Percentiles rank a stretch among this genome's conserved stretches.
These are phyloP conservation scores for Didymella glomerata DNA, from an alignment of 2,329 filamentous ascomycete species.

Conservation along the genomic window DNA sequence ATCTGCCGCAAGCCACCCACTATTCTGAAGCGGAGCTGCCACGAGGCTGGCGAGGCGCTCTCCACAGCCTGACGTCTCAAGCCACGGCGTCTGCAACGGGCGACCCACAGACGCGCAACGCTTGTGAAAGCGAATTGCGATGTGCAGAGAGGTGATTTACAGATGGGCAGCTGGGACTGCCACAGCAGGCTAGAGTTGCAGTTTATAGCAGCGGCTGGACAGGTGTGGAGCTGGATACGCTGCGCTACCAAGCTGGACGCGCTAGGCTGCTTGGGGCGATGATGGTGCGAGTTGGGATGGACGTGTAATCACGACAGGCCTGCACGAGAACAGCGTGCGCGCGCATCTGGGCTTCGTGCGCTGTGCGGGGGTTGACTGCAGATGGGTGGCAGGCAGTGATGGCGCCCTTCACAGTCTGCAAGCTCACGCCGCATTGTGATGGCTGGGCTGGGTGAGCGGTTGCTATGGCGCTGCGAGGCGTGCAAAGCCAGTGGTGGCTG, in stretches of 20 bases:
- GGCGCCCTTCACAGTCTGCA: neutral
- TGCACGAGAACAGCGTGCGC: neutral
- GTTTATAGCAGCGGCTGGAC: neutral
- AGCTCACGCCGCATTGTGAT: no score
- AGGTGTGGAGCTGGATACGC: neutral
- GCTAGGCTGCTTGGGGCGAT: neutral
- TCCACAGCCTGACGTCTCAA: constrained; percentile 2
- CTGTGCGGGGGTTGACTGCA: neutral
- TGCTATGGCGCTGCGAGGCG: neutral
- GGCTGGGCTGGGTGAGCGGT: constrained; percentile 2
- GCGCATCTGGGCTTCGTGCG: neutral
- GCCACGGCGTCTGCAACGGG: neutral
- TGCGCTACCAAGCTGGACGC: neutral
- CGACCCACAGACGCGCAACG: constrained; percentile 11
- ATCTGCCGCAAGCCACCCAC: constrained; percentile 7
- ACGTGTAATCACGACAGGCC: neutral
- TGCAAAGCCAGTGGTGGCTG: constrained; percentile 8
- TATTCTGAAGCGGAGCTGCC: constrained; percentile 5
- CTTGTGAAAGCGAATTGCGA: neutral
- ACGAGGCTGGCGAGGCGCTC: neutral
- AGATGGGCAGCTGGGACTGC: neutral
- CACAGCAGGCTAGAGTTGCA: neutral
- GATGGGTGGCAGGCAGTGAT: neutral
- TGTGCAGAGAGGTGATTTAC: neutral
- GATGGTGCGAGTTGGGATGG: neutral